Base-by-base conservation (phyloP, 805 yeast species). In the Metschnikowia lunata region DNA sequence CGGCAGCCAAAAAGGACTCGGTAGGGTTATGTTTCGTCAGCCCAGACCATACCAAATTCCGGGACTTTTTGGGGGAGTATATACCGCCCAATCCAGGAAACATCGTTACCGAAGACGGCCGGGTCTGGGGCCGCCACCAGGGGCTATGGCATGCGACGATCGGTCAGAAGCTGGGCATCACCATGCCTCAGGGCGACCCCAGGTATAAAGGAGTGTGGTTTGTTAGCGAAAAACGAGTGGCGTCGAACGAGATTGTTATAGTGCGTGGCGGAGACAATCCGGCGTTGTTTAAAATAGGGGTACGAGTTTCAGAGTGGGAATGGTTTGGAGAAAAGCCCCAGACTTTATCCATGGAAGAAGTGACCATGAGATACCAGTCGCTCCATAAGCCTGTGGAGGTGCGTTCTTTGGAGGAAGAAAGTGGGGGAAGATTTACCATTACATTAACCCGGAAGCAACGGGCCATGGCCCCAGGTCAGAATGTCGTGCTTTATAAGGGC, bases 61-160 rank as follows among this genome's bases (percentile, higher is more conserved):
- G 81, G 18, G 76, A 79, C 42, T 93, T 93, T 56, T 64, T 91
- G 27, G 71, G 75, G 46, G 91, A 89, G 51, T 93, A 84, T 57
- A 70, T 91, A 3, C 76, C 73, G 10, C 82, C 85, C 1, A 71
- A 72, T 7, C 88, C 88, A 1, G 99, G 98, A 0, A 75, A 85
- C 47, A 79, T 93, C 8, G 72, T 88, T n/a, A 84, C 90, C 0
- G 79, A 75, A 45, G 84, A 79, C 44, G 95, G 95, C 5, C 68
- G 65, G 41, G 71, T 79, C 0, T 88, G 93, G 79, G 98, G 97
- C 0, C 55, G 62, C 38, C 99, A 93, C 62, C 67, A 75, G 26
- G 99, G 99, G 0, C 60, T 93, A 8, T 93, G 98, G 98, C 80
- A 85, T 37, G 91, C 88, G n/a, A 93, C 99, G 0, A 80, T 91